Conservation (phyloP, 176 grass and related monocot species). For the Cocos nucifera region DNA sequence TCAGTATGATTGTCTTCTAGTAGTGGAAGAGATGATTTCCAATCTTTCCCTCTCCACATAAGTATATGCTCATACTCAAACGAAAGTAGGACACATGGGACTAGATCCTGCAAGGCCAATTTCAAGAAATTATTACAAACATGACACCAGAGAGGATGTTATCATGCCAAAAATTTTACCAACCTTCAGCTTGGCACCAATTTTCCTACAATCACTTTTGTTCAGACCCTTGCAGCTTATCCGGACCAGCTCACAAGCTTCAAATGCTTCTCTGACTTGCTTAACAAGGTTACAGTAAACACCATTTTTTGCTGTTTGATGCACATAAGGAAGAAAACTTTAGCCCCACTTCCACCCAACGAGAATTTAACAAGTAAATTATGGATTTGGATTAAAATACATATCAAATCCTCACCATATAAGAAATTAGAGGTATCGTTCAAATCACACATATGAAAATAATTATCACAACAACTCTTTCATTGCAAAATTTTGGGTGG, state of each 20-base stretch:
- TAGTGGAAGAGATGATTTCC: conserved; percentile 46
- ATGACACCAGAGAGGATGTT: neutral
- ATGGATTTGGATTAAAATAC: neutral
- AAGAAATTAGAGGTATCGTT: neutral
- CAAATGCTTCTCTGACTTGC: conserved; percentile 85
- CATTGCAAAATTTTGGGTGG: too few species aligned
- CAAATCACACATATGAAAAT: neutral
- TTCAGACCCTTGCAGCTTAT: conserved; percentile 69
- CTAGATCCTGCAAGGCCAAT: conserved; percentile 63
- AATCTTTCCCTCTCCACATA: conserved; percentile 80
- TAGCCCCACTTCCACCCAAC: neutral
- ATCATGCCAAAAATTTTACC: conserved; percentile 14
- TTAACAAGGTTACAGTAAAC: conserved; percentile 64
- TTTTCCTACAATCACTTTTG: conserved; percentile 85
- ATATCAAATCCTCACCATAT: too few species aligned
- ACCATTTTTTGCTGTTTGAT: conserved; percentile 76
- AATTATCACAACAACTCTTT: neutral
- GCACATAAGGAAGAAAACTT: conserved; percentile 11
- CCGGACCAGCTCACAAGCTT: conserved; percentile 81
- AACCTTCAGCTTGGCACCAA: conserved; percentile 88
- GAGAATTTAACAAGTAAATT: neutral
- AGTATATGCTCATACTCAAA: conserved; percentile 95
- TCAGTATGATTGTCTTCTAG: conserved; percentile 31
- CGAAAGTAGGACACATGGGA: conserved; percentile 65
- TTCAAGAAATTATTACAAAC: conserved; percentile 22